Conservation (phyloP, 345 rosid genomes). For the Salix koriyanagi region DNA sequence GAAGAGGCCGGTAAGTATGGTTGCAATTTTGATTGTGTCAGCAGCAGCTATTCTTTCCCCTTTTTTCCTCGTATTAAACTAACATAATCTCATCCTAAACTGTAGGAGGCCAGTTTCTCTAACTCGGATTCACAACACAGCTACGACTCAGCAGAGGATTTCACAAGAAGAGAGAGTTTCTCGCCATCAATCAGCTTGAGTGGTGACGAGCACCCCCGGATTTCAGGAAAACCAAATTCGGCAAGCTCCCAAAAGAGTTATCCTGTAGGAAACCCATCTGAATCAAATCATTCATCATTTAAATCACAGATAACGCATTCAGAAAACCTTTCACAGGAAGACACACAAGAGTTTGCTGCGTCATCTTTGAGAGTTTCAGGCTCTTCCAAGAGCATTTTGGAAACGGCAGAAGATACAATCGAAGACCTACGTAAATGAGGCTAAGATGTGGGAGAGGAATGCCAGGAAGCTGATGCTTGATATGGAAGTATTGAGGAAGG, state of each 20-base stretch:
- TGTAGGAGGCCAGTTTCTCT: constrained; percentile 32
- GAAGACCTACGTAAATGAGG: constrained; percentile 41
- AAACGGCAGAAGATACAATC: constrained; percentile 50
- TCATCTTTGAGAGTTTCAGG: constrained; percentile 22
- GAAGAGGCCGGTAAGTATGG: constrained; percentile 20
- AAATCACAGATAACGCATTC: constrained; percentile 21
- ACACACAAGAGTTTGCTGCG: constrained; percentile 12
- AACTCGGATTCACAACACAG: constrained; percentile 34
- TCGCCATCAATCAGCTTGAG: constrained; percentile 5
- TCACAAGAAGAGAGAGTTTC: constrained; percentile 14
- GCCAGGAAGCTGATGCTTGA: constrained; percentile 45
- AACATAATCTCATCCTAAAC: neutral
- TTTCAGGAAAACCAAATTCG: constrained; percentile 18
- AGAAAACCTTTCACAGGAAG: constrained; percentile 22
- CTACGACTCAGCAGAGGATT: constrained; percentile 32
- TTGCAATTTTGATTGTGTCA: neutral
- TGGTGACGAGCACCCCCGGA: constrained; percentile 8
- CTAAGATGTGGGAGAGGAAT: constrained; percentile 56
- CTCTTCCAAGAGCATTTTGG: constrained; percentile 41
- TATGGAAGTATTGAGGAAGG: constrained; percentile 42
- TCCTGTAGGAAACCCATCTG: constrained; percentile 23
- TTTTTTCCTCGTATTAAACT: neutral
- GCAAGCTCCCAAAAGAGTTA: constrained; percentile 9
- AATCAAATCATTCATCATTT: constrained; percentile 24
- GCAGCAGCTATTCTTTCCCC: neutral